Percentiles rank a stretch among this genome's conserved stretches.
These are phyloP conservation scores for Blastocystis sp. DNA, from an alignment of 352 stramenopile species.

Conservation along the genomic window DNA sequence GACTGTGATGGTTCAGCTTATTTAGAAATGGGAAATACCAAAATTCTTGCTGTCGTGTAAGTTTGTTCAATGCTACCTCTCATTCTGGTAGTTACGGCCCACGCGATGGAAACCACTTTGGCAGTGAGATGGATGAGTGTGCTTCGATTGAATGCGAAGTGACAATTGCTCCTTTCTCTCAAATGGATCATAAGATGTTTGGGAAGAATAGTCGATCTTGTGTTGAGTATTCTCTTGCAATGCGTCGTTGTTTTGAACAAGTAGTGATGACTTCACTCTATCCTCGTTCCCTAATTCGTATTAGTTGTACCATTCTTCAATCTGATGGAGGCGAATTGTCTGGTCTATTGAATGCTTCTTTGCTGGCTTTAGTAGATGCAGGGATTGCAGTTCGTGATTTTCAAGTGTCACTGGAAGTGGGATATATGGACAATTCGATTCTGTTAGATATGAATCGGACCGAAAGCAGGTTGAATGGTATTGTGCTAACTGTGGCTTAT, in stretches of 20 bases:
- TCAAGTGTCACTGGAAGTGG: slow-evolving; percentile 34
- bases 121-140: neutral
- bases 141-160: neutral
- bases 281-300: slow-evolving; percentile 49
- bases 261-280: slow-evolving; percentile 52
- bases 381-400: slow-evolving; percentile 45
- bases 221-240: slow-evolving; percentile 17
- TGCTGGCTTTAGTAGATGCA: slow-evolving; percentile 44
- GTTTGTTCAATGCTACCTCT: neutral
- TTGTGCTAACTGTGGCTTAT: slow-evolving; percentile 57
- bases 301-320: slow-evolving; percentile 44
- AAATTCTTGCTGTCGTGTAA: slow-evolving; percentile 56
- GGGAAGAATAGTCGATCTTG: neutral
- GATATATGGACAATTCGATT: slow-evolving; percentile 60
- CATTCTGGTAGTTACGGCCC: slow-evolving; percentile 42
- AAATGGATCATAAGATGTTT: slow-evolving; percentile 22
- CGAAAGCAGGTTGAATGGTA: slow-evolving; percentile 11
- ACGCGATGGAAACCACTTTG: neutral
- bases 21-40: slow-evolving; percentile 61
- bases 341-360: neutral
- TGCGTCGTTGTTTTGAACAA: slow-evolving; percentile 48
- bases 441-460: slow-evolving; percentile 44
- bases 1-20: slow-evolving; percentile 57
- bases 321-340: slow-evolving; percentile 25
- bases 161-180: slow-evolving; percentile 31